Conservation (phyloP, 306 rosid species). For the Quercus parvula region DNA sequence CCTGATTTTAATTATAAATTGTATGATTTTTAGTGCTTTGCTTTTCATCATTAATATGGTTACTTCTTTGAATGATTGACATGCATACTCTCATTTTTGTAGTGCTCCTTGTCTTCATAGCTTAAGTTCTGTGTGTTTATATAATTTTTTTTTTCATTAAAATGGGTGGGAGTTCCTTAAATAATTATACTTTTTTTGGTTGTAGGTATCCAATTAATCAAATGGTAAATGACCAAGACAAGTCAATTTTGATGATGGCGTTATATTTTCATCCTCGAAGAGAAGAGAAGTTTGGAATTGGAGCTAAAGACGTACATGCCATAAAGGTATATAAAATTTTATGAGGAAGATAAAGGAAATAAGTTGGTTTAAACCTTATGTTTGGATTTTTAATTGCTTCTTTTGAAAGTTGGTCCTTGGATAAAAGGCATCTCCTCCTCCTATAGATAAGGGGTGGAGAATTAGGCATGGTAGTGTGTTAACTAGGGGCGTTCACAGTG, state of each 20-base stretch:
- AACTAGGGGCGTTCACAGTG: too few relatives aligned
- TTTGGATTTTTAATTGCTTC: background rate
- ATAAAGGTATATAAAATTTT: constrained; percentile 53
- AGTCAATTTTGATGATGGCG: constrained; percentile 49
- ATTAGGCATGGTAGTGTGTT: background rate
- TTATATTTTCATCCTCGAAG: constrained; percentile 67
- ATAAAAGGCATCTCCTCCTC: background rate
- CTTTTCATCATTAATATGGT: background rate
- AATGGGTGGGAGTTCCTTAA: constrained; percentile 9
- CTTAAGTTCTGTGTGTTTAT: background rate
- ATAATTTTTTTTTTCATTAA: background rate
- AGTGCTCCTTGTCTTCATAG: background rate
- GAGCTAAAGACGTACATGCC: constrained; percentile 26
- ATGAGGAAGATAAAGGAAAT: background rate
- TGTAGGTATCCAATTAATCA: constrained; percentile 63
- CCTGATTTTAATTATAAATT: background rate
- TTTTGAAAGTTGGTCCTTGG: background rate
- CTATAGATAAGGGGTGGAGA: background rate
- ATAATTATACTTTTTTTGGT: constrained; percentile 15
- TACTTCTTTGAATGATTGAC: background rate
- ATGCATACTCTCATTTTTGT: too few relatives aligned
- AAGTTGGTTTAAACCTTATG: background rate
- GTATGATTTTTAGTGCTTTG: background rate
- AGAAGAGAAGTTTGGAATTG: constrained; percentile 61
- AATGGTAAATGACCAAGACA: constrained; percentile 53